These are phyloP conservation scores for Phytophthora litchii DNA, from an alignment of 352 stramenopile genomes.

Conservation along the genomic window DNA sequence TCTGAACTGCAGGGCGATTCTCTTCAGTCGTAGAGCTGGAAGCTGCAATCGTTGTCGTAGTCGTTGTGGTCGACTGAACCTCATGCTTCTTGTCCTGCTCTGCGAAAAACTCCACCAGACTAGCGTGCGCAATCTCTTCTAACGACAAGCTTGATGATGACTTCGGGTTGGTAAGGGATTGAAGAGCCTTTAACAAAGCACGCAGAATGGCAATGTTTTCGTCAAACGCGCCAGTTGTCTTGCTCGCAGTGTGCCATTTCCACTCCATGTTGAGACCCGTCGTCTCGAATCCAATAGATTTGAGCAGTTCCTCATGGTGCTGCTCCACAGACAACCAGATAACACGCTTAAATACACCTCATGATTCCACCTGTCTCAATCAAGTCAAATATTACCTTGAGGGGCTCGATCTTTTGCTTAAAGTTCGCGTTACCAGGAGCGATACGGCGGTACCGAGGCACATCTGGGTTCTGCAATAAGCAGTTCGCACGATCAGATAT, in stretches of 20 bases:
- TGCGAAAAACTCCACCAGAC: constrained; percentile 32
- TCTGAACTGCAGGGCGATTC: constrained; percentile 14
- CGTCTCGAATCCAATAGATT: constrained; percentile 79
- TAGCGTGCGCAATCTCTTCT: constrained; percentile 56
- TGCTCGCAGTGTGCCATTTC: constrained; percentile 78
- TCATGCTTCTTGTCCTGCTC: constrained; percentile 33
- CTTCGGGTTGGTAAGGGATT: constrained; percentile 52
- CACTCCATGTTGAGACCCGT: constrained; percentile 82
- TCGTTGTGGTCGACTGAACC: background rate
- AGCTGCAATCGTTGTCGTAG: constrained; percentile 15
- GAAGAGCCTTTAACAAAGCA: constrained; percentile 61
- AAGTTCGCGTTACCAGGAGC: constrained; percentile 81
- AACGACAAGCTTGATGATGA: constrained; percentile 51
- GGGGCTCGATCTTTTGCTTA: constrained; percentile 84
- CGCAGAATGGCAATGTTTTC: constrained; percentile 70
- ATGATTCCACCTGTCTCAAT: background rate
- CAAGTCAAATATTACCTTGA: constrained; percentile 51
- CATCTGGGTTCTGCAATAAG: constrained; percentile 68
- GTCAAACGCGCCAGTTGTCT: constrained; percentile 64
- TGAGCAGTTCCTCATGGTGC: constrained; percentile 79
- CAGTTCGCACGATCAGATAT: constrained; percentile 1
- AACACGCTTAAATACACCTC: constrained; percentile 2
- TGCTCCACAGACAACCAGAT: constrained; percentile 23
- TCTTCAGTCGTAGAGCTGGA: constrained; percentile 16
- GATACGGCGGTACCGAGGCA: constrained; percentile 83